Evolutionary conservation across 2,329 filamentous ascomycete genomes (phyloP), one percentile per base, ranked within the genome.

Genomic region (Hymenoscyphus repandus): DNA sequence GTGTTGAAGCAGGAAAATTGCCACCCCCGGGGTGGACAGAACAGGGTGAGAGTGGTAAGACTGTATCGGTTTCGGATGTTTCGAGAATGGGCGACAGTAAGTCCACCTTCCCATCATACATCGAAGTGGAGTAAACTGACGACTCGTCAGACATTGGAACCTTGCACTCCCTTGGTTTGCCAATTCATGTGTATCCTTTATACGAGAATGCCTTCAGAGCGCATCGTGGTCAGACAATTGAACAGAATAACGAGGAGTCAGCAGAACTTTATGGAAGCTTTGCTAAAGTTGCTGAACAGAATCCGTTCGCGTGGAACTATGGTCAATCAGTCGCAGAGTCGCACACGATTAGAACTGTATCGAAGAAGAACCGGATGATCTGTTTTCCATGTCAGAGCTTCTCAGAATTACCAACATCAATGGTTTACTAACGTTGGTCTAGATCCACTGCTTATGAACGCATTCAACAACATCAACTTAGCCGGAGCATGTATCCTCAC

Each of bases 401-500:
- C 10, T 6, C 22, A 27, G 7, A 27, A 27, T 33, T 42, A 5
- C 5, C 40, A 5, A 46, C 18, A 20, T 6, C 3, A 1, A 7
- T 18, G n/a, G 15, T 56, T 64, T 53, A 64, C 47, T 40, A n/a
- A 41, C 6, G 5, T 5, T 3, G 18, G 2, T 43, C 10, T 15
- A 86, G 82, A 86, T 66, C 81, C 82, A 0, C 68, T 87, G 0
- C 66, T 86, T 9, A 86, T 86, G 83, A 87, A 87, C 59, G 83
- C 83, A 0, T 86, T 86, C 67, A 87, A 86, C 57, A 83, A 74
- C 1, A 76, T 87, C 33, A 86, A 87, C 53, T 68, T 86, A 12
- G 76, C 82, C 2, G 78, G 73, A 0, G 80, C 82, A 6, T 75
- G 76, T 50, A 70, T 87, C 13, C 52, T 87, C 3, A 86, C 83